Conservation (phyloP, 2,329 filamentous ascomycete genomes). For the Pestalotiopsis sp. region DNA sequence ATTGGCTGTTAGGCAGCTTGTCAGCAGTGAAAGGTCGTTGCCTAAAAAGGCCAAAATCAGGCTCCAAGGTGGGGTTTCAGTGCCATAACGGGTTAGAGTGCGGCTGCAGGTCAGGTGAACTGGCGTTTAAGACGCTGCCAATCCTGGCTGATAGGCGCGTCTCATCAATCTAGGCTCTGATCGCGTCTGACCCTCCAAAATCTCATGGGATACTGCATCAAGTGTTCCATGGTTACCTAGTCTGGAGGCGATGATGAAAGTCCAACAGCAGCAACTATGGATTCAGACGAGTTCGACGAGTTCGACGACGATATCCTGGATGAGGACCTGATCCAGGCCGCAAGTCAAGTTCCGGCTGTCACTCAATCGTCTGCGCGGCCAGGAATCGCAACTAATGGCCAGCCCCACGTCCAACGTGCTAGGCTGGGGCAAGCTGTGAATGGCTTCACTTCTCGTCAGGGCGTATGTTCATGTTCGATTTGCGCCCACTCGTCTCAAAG, state of each 20-base stretch:
- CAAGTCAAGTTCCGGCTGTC: constrained; percentile 48
- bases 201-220: background rate
- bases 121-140: background rate
- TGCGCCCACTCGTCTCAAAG: background rate
- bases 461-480: constrained; percentile 1
- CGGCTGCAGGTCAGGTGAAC: background rate
- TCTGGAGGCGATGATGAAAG: background rate
- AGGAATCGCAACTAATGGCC: constrained; percentile 11
- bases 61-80: background rate
- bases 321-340: constrained; percentile 64
- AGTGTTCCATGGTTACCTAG: background rate
- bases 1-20: background rate
- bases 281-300: constrained; percentile 65
- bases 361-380: constrained; percentile 16
- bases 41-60: constrained; percentile 4
- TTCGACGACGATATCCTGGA: constrained; percentile 67
- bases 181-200: background rate
- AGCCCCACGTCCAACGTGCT: constrained; percentile 14
- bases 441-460: constrained; percentile 14
- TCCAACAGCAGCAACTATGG: constrained; percentile 37
- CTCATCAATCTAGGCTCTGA: background rate
- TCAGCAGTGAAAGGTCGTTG: background rate
- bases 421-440: constrained; percentile 7
- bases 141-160: background rate
- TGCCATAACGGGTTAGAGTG: background rate